phyloP scores from a whole-genome alignment of 352 stramenopile genomes.

The Saprolegnia diclina region DNA sequence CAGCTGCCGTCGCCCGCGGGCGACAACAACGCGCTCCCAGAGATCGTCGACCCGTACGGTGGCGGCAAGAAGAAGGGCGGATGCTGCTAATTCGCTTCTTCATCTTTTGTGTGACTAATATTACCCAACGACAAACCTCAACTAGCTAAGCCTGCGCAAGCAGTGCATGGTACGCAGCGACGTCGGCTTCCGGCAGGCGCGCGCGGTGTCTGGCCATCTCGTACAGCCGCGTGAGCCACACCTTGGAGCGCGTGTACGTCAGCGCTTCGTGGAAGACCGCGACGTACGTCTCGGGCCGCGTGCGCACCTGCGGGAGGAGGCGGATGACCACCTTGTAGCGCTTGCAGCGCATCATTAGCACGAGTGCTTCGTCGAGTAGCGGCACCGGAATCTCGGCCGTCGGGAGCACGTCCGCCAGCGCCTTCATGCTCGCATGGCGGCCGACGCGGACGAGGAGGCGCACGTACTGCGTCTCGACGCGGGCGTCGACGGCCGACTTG shows the following conservation, averaged over 20 bases:
- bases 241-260: background rate
- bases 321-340: background rate
- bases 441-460: background rate
- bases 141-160: background rate
- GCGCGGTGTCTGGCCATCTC: background rate
- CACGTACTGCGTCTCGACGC: conserved; percentile 5
- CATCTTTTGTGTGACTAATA: conserved; percentile 14
- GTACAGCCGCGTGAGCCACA: conserved; percentile 7
- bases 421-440: background rate
- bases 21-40: conserved; percentile 75
- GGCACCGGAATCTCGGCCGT: background rate
- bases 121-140: background rate
- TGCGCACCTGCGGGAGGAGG: background rate
- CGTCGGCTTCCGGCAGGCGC: background rate
- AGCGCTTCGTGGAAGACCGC: background rate
- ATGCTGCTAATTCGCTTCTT: conserved; percentile 56
- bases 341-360: background rate
- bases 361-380: background rate
- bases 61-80: conserved; percentile 77
- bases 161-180: background rate
- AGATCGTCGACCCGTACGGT: conserved; percentile 82
- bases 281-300: conserved; percentile 2
- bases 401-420: background rate
- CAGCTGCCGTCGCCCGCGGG: conserved; percentile 58
- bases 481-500: background rate